A percentile compares a stretch with the other conserved stretches of the same genome.
Conservation (phyloP, 257 asterid species). For the Thymus quinquecostatus region DNA sequence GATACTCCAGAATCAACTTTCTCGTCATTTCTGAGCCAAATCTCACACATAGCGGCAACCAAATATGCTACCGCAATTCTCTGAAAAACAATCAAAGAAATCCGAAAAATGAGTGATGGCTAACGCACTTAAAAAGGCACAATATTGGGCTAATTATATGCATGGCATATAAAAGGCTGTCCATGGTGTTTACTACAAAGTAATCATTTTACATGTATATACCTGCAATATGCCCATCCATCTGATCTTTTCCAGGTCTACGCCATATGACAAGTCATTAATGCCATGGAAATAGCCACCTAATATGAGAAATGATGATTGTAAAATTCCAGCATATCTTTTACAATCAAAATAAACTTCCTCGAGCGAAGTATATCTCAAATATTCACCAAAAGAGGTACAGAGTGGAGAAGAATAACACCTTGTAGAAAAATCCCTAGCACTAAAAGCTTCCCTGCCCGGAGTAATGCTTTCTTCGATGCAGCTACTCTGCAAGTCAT, state of each 20-base stretch:
- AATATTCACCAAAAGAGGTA: conserved; percentile 18
- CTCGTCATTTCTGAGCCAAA: conserved; percentile 69
- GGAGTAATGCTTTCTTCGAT: conserved; percentile 48
- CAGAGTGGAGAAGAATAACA: conserved; percentile 23
- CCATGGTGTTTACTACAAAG: neutral
- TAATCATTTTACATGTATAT: neutral
- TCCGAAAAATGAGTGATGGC: neutral
- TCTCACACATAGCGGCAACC: conserved; percentile 63
- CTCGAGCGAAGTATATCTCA: neutral
- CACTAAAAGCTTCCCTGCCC: conserved; percentile 54
- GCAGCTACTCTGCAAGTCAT: conserved; percentile 52
- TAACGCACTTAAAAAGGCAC: conserved; percentile 8
- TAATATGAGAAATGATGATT: conserved; percentile 27
- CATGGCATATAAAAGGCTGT: neutral
- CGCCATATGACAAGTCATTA: conserved; percentile 61
- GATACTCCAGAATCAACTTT: conserved; percentile 55
- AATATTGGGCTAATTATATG: neutral
- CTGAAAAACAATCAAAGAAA: conserved; percentile 33
- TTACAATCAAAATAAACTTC: conserved; percentile 5
- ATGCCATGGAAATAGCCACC: conserved; percentile 71
- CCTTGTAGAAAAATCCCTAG: conserved; percentile 75
- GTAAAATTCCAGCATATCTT: conserved; percentile 10
- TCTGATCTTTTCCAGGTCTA: conserved; percentile 57
- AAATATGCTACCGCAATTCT: conserved; percentile 67
- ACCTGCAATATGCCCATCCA: conserved; percentile 83